These are phyloP conservation scores for Hymenoscyphus occultus DNA, from an alignment of 2,329 filamentous ascomycete genomes.

Conservation along the genomic window DNA sequence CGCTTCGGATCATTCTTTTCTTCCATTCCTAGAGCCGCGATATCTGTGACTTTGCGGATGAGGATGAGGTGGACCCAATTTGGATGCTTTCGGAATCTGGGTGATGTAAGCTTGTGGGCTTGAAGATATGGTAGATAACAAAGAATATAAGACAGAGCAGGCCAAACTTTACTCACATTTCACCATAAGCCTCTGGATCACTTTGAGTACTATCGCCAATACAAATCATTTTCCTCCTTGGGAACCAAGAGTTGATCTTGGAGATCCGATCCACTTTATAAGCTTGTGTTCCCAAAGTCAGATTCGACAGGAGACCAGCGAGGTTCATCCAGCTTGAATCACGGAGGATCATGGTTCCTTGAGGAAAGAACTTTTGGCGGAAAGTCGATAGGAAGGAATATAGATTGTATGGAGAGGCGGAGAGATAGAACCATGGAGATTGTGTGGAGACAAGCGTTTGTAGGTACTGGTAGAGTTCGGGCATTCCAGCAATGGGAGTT, in stretches of 20 bases:
- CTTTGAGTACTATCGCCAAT: slow-evolving; percentile 90
- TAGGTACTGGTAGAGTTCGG: slow-evolving; percentile 72
- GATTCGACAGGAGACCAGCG: slow-evolving; percentile 70
- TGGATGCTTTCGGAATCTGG: slow-evolving; percentile 60
- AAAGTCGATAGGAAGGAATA: slow-evolving; percentile 84
- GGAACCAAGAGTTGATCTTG: slow-evolving; percentile 77
- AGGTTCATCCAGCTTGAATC: slow-evolving; percentile 86
- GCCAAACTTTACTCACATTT: slow-evolving; percentile 53
- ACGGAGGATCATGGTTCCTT: slow-evolving; percentile 78
- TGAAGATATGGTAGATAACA: not conserved
- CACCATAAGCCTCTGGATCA: slow-evolving; percentile 86
- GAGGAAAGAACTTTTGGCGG: slow-evolving; percentile 65
- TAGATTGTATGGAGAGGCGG: slow-evolving; percentile 89
- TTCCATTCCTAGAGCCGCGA: slow-evolving; percentile 65
- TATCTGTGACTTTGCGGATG: slow-evolving; percentile 78
- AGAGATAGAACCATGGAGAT: slow-evolving; percentile 88
- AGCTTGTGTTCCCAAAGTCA: slow-evolving; percentile 76
- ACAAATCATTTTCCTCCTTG: slow-evolving; percentile 73
- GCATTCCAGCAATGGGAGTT: slow-evolving; percentile 73
- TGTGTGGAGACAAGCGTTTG: slow-evolving; percentile 50
- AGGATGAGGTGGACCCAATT: slow-evolving; percentile 81
- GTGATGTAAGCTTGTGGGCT: slow-evolving; percentile 1
- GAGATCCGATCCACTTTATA: slow-evolving; percentile 83
- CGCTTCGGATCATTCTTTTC: slow-evolving; percentile 70
- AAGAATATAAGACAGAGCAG: not conserved